These are phyloP conservation scores for Metarhizium rileyi DNA, from an alignment of 2,329 filamentous ascomycete species.

Conservation along the genomic window DNA sequence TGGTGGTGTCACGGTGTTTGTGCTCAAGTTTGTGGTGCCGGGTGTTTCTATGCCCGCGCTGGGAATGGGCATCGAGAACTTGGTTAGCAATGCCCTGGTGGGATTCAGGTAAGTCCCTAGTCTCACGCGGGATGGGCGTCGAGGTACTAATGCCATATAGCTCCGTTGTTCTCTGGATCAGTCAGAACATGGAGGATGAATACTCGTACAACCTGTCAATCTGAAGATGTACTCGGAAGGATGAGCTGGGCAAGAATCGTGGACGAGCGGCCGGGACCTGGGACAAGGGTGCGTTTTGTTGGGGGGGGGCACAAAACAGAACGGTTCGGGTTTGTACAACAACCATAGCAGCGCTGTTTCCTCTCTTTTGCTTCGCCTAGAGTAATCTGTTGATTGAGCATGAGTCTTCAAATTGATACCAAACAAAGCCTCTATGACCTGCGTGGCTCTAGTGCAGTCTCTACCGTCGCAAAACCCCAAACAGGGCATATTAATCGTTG, in stretches of 20 bases:
- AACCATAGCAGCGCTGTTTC: background rate
- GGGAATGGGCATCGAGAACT: constrained; percentile 55
- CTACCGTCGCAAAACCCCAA: no score
- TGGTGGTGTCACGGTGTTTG: constrained; percentile 57
- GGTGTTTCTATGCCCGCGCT: constrained; percentile 49
- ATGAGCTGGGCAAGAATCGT: background rate
- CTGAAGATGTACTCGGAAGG: no score
- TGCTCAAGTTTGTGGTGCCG: constrained; percentile 53
- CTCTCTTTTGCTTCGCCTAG: no score
- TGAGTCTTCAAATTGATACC: background rate
- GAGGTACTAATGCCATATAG: constrained; percentile 23
- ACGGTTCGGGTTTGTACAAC: background rate
- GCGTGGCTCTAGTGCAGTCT: background rate
- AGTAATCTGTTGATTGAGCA: no score
- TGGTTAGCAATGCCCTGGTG: constrained; percentile 55
- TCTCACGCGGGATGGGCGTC: background rate
- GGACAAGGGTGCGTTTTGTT: background rate
- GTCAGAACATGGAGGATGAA: constrained; percentile 65
- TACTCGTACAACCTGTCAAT: constrained; percentile 59
- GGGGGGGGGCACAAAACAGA: background rate
- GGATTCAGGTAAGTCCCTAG: constrained; percentile 41
- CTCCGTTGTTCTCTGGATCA: constrained; percentile 56
- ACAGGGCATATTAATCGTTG: no score
- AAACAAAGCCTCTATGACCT: background rate
- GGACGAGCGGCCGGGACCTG: background rate